Base-by-base conservation (phyloP, 164 flowering plant genomes). In the Umbellularia californica region DNA sequence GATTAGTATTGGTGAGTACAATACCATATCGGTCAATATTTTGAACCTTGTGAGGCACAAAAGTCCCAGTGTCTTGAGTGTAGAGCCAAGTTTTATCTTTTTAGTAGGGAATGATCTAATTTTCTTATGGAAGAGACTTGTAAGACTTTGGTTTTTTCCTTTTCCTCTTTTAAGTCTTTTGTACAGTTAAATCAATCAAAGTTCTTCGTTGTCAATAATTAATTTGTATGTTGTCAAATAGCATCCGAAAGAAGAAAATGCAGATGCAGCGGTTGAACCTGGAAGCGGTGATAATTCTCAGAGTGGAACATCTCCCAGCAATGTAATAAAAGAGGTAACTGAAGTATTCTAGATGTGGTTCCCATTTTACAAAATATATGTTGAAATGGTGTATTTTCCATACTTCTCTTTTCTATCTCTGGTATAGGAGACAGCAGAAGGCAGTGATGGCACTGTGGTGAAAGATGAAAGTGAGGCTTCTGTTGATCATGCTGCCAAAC, bases 221-320 rank as follows among this genome's bases (percentile, higher is more conserved):
- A 41, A 67, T 41, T 67, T 67, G 25, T 25, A 65, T 50, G 66
- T 33, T 63, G 82, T 14, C 76, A 1, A 55, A 64, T 76, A 88
- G 91, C 87, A 75, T 69, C 52, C 50, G 17, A 79, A 14, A 68
- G 86, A 81, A 70, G 72, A 80, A 35, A n/a, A 77, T 51, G 78
- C 60, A 35, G 78, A 79, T 28, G n/a, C 77, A 68, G 79, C 52
- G 50, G 79, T 51, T 73, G 85, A 79, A 78, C 79, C 55, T 82
- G 83, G 78, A 68, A 71, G 75, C 47, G 58, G 20, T 71, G 82
- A 80, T 70, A 47, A 65, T 75, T 68, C 76, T 33, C 77, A 63
- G 30, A 77, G 63, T 62, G 82, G 82, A 69, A 81, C 30, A 71
- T 65, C 82, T 73, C 73, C 80, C 10, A 41, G 35, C 27, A 68